A percentile compares a stretch with the other conserved stretches of the same genome.
phyloP scores from a whole-genome alignment of 768 basidiomycete species.

The Agrocybe pediades region DNA sequence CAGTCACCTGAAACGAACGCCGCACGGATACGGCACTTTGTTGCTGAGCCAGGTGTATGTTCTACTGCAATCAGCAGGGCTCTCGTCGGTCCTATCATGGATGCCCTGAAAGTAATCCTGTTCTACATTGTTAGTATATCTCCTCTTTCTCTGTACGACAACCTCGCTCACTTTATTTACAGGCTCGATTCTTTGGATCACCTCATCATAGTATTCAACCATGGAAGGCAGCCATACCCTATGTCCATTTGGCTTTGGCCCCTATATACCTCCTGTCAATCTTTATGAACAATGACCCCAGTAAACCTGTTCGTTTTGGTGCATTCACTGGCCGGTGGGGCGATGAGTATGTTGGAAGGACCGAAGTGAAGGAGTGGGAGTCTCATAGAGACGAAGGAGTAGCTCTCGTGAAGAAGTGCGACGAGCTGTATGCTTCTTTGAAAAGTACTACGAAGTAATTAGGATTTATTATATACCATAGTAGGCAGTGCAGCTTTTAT shows the following conservation, averaged over 20 bases:
- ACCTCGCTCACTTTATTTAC: conserved; percentile 3
- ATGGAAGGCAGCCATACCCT: conserved; percentile 67
- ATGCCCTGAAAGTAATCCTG: conserved; percentile 48
- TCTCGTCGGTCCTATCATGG: conserved; percentile 44
- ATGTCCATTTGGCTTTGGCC: conserved; percentile 67
- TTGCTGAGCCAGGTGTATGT: conserved; percentile 71
- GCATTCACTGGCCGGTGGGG: conserved; percentile 63
- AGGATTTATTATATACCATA: too few species aligned
- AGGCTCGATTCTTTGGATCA: conserved; percentile 75
- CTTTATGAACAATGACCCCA: conserved; percentile 15
- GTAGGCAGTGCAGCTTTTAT: too few species aligned
- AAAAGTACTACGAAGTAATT: conserved; percentile 10
- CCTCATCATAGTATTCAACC: conserved; percentile 61
- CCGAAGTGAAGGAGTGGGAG: conserved; percentile 52
- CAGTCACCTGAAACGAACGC: conserved; percentile 18
- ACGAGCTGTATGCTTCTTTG: conserved; percentile 47
- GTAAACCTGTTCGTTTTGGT: conserved; percentile 48
- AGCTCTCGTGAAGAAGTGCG: conserved; percentile 55
- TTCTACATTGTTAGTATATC: conserved; percentile 64
- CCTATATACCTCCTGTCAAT: conserved; percentile 48
- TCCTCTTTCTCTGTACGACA: neutral
- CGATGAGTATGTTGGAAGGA: conserved; percentile 47
- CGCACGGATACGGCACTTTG: conserved; percentile 53
- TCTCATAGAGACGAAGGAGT: conserved; percentile 47
- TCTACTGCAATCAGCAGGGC: conserved; percentile 60